Conservation (phyloP, 2,329 filamentous ascomycete species). For the Niveomyces coronatus region DNA sequence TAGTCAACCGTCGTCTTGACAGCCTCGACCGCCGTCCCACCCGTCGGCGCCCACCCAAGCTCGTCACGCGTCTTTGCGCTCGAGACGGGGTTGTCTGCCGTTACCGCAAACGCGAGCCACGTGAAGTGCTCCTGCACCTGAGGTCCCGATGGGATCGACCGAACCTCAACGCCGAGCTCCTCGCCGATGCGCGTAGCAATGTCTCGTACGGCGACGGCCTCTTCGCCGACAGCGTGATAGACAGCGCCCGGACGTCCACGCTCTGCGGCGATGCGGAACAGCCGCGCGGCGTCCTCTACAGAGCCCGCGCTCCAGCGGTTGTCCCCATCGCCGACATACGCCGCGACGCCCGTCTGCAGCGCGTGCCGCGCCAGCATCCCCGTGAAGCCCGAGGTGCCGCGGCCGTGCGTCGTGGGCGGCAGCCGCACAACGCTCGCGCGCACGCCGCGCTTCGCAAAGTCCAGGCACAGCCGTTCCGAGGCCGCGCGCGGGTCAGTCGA, state of each 20-base stretch:
- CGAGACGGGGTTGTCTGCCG: conserved; percentile 22
- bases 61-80: conserved; percentile 23
- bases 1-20: conserved; percentile 3
- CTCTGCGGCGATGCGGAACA: conserved; percentile 27
- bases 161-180: conserved; percentile 21
- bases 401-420: conserved; percentile 27
- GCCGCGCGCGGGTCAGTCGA: conserved; percentile 11
- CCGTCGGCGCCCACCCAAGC: neutral
- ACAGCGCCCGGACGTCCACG: conserved; percentile 23
- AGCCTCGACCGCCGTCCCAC: neutral
- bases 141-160: conserved; percentile 16
- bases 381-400: conserved; percentile 22
- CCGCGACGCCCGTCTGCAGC: conserved; percentile 17
- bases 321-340: conserved; percentile 25
- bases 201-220: conserved; percentile 24
- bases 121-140: conserved; percentile 21
- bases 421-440: conserved; percentile 26
- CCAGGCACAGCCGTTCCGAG: conserved; percentile 17
- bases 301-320: conserved; percentile 28
- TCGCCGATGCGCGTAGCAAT: conserved; percentile 25
- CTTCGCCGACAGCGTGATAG: conserved; percentile 27
- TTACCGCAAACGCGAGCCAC: conserved; percentile 12
- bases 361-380: conserved; percentile 18
- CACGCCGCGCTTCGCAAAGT: conserved; percentile 20
- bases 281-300: conserved; percentile 25